Evolutionary conservation across 768 basidiomycete species (phyloP).

Genomic region (Chalciporus chontae): DNA sequence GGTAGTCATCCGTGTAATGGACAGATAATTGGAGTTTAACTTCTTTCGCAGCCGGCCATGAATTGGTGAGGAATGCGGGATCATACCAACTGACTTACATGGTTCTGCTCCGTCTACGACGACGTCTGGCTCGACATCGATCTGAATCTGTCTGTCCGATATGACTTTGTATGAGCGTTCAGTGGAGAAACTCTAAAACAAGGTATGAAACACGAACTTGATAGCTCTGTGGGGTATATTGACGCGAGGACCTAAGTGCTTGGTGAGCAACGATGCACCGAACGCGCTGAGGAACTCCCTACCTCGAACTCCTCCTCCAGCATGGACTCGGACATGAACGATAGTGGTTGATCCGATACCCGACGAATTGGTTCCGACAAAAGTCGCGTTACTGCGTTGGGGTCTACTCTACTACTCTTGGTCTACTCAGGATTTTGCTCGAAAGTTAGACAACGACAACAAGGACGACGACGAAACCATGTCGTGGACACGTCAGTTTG

Average conservation of each 20-base stretch:
- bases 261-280: constrained; percentile 8
- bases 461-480: constrained; percentile 8
- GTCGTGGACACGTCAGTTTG: constrained; percentile 19
- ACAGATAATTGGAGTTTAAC: constrained; percentile 74
- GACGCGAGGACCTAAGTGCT: constrained; percentile 81
- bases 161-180: constrained; percentile 65
- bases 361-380: constrained; percentile 23
- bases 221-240: constrained; percentile 92
- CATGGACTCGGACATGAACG: constrained; percentile 44
- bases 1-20: constrained; percentile 79
- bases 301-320: constrained; percentile 93
- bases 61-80: constrained; percentile 5
- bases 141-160: constrained; percentile 76
- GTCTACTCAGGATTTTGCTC: constrained; percentile 5
- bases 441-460: background rate
- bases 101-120: constrained; percentile 55
- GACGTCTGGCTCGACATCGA: constrained; percentile 87
- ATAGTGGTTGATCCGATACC: constrained; percentile 19
- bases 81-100: constrained; percentile 36
- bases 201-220: constrained; percentile 62
- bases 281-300: constrained; percentile 12
- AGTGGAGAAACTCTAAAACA: constrained; percentile 37
- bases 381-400: constrained; percentile 12
- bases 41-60: constrained; percentile 35
- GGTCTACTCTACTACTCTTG: too few species aligned